Evolutionary conservation across 306 rosid genomes (phyloP), one percentile per base, ranked within the genome.

Genomic region (Vigna angularis): DNA sequence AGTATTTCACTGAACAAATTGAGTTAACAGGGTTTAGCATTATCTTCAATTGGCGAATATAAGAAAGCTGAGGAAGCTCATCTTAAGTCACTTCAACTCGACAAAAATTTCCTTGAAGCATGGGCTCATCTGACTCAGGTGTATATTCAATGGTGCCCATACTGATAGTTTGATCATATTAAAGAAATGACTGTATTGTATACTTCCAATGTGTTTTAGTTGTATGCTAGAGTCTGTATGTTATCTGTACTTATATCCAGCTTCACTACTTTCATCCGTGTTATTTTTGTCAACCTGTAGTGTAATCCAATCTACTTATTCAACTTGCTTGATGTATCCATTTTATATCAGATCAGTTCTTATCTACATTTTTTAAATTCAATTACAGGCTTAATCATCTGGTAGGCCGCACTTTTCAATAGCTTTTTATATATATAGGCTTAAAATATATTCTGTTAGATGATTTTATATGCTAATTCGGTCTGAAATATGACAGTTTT

Each of bases 61-160:
- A 73, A 81, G 74, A 84, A 82, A 80, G 93, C 96, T 7, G 96
- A 93, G 88, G 97, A 91, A 87, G 97, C 92, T 55, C 97, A 90
- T 87, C 80, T 88, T 69, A 90, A 81, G 83, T 76, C 98, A 16
- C 89, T 93, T 81, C 85, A 88, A 72, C 63, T 88, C 70, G 98
- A 93, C 84, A 73, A 75, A 73, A 91, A 80, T 83, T 93, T 93
- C 67, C 96, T 93, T 5, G 98, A 93, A 85, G 97, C 96, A 72
- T 90, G 97, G 98, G 89, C 88, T 67, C 96, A 93, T 85, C 89
- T 91, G 83, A 84, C 91, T 74, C 97, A 93, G 98, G 98, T 93
- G 84, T 71, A 59, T 74, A 28, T 75, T 65, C 62, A 47, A 14
- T 51, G n/a, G 1, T 36, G 40, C 6, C 63, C 42, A 24, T 55